Evolutionary conservation across 129 eudicot genomes (phyloP).

Genomic region (Chrysanthemum makinoi): DNA sequence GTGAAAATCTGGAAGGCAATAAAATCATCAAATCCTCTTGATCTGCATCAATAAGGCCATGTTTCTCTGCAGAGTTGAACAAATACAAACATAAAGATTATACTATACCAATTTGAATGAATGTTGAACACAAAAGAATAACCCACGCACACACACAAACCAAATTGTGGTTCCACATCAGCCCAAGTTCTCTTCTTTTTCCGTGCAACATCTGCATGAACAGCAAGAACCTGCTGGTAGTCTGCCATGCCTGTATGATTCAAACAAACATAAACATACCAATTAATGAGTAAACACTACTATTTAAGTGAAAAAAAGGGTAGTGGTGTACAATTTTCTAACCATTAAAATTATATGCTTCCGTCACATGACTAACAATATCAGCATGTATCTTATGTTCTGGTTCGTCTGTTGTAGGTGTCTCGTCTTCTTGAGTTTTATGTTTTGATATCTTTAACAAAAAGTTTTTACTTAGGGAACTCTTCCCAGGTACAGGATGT

Average conservation of each 20-base stretch:
- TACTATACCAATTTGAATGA: constrained; percentile 1
- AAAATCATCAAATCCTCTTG: constrained; percentile 87
- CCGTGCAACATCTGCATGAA: constrained; percentile 78
- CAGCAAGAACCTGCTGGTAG: constrained; percentile 89
- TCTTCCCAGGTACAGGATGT: constrained; percentile 76
- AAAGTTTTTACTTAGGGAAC: constrained; percentile 53
- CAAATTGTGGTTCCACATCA: constrained; percentile 70
- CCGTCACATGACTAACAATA: constrained; percentile 62
- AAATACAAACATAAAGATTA: constrained; percentile 13
- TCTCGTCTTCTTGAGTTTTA: constrained; percentile 36
- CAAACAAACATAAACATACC: constrained; percentile 10
- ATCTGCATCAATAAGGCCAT: constrained; percentile 66
- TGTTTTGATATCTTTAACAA: constrained; percentile 63
- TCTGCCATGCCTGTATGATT: constrained; percentile 77
- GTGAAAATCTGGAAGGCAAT: constrained; percentile 72
- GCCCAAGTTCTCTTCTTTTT: constrained; percentile 78
- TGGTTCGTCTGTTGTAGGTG: constrained; percentile 24
- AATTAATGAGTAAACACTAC: not conserved
- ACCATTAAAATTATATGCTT: constrained; percentile 80
- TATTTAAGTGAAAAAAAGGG: not conserved
- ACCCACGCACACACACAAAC: constrained; percentile 30
- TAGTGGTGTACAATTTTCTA: constrained; percentile 23
- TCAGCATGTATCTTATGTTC: constrained; percentile 60
- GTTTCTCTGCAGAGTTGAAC: constrained; percentile 49
- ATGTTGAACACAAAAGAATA: not conserved